These are phyloP conservation scores for Logfia minima DNA, from an alignment of 129 eudicot species.

Conservation along the genomic window DNA sequence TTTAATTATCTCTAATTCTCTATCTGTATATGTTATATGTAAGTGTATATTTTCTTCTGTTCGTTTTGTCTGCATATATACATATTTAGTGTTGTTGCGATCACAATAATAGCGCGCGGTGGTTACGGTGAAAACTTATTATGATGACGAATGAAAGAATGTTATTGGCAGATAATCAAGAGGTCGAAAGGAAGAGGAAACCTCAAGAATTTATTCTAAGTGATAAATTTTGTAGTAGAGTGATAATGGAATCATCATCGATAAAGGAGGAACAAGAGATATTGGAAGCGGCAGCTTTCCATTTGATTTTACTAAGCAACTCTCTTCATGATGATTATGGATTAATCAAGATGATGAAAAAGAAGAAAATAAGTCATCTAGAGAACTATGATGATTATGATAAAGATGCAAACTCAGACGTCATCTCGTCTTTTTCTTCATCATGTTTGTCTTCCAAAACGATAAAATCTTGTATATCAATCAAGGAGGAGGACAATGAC, in stretches of 20 bases:
- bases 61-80: not conserved
- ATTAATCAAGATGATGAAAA: not conserved
- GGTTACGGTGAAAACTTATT: no score
- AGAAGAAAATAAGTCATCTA: not conserved
- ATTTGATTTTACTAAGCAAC: constrained; percentile 31
- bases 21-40: no score
- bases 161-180: not conserved
- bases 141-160: not conserved
- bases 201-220: no score
- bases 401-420: no score
- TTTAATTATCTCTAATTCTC: no score
- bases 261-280: not conserved
- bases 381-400: no score
- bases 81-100: not conserved
- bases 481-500: not conserved
- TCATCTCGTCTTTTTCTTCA: not conserved
- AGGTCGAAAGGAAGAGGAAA: not conserved
- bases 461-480: not conserved
- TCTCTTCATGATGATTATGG: not conserved
- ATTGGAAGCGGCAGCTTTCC: constrained; percentile 33
- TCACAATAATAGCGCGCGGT: no score
- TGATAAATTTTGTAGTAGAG: no score
- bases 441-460: not conserved
- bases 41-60: no score
- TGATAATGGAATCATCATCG: not conserved